Evolutionary conservation across 495 filamentous ascomycete species (phyloP), one percentile per base, ranked within the genome.

Genomic region (Aspergillus nanangensis): DNA sequence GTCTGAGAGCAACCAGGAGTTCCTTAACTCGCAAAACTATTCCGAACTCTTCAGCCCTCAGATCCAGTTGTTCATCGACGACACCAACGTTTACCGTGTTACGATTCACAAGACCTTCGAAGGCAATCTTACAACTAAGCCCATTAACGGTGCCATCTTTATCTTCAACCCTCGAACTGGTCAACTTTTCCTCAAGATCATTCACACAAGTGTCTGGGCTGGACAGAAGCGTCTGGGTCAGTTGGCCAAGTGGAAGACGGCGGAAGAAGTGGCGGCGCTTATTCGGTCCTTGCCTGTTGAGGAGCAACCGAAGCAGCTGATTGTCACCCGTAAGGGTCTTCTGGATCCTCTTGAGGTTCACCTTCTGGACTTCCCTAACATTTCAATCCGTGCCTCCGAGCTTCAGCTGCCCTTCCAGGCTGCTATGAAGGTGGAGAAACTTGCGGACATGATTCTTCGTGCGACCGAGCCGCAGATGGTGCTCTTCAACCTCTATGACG

Each of bases 61-160:
- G 66, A 95, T 94, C 39, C 92, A 99, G 74, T 78, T 97, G 32
- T 99, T 99, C 75, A 97, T 99, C 51, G 94, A 99, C 55, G 94
- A 99, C 65, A 99, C 94, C 36, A 99, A 99, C 55, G 95, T 97
- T 44, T 99, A 99, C 59, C 93, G 94, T 67, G 94, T 99, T 52
- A 97, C 94, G 1, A 97, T 99, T 38, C 94, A 99, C 77, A 99
- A 99, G 79, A 99, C 94, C 0, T 99, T 99, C 52, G 94, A 99
- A 65, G 94, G 94, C 52, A 99, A 99, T 58, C 72, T 99, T 76
- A 99, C 94, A 2, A 99, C 94, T 0, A 99, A 99, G 70, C 94
- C 94, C 17, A 99, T 99, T 73, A 99, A 99, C 67, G 94, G 94
- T 60, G 94, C 94, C 25, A 99, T 99, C 60, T 97, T 99, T 74